phyloP scores from a whole-genome alignment of 768 basidiomycete genomes.

The Collybia sordida region DNA sequence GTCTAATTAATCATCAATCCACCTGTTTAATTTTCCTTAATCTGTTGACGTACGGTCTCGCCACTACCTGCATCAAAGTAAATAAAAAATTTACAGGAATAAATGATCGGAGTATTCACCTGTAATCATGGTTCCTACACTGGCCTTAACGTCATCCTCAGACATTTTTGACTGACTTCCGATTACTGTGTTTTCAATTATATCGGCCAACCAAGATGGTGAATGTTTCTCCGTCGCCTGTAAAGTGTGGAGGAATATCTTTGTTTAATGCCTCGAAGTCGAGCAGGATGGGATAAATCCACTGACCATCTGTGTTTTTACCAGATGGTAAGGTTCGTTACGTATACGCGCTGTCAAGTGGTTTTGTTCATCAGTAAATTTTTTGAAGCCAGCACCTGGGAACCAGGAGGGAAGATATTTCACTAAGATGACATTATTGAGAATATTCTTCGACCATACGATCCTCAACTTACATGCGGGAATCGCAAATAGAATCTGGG shows the following conservation, averaged over 20 bases:
- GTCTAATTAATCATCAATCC: constrained; percentile 20
- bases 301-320: constrained; percentile 26
- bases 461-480: too few relatives aligned
- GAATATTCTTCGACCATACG: neutral
- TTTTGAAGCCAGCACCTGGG: constrained; percentile 40
- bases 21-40: constrained; percentile 40
- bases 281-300: neutral
- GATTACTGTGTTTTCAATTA: too few relatives aligned
- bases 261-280: too few relatives aligned
- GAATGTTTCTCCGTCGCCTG: constrained; percentile 34
- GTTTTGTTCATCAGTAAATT: constrained; percentile 31
- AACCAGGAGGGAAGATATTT: constrained; percentile 42
- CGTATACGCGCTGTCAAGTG: constrained; percentile 26
- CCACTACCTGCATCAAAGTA: too few relatives aligned
- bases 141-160: constrained; percentile 32
- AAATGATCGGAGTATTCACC: constrained; percentile 4
- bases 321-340: constrained; percentile 32
- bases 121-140: constrained; percentile 28
- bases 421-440: constrained; percentile 23
- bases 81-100: too few relatives aligned
- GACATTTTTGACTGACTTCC: too few relatives aligned
- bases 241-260: too few relatives aligned
- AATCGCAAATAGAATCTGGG: too few relatives aligned
- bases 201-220: constrained; percentile 26
- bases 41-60: constrained; percentile 1